Percentiles rank a stretch among this genome's conserved stretches.
phyloP scores from a whole-genome alignment of 768 basidiomycete species.

The Sarcodon aspratus region DNA sequence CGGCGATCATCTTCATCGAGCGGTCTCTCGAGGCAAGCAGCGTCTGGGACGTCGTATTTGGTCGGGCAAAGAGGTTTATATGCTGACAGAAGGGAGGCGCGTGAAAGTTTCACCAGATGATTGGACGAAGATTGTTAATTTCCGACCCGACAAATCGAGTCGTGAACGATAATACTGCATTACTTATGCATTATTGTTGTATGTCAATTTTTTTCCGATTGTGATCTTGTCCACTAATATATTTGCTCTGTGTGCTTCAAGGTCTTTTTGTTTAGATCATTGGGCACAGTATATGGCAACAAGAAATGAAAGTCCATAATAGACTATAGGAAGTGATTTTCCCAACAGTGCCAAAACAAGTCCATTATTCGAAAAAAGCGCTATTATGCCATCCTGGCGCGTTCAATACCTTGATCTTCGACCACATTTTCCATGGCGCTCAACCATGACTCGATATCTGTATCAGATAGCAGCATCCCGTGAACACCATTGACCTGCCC shows the following conservation, averaged over 20 bases:
- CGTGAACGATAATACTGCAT: too few relatives aligned
- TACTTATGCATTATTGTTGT: too few relatives aligned
- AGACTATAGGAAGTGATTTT: too few relatives aligned
- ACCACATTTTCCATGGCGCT: slow-evolving; percentile 78
- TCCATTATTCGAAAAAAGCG: too few relatives aligned
- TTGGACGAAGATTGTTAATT: slow-evolving; percentile 45
- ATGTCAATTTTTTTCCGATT: too few relatives aligned
- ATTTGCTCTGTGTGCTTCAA: too few relatives aligned
- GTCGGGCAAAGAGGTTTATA: slow-evolving; percentile 43
- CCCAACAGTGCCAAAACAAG: too few relatives aligned
- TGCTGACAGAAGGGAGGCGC: slow-evolving; percentile 23
- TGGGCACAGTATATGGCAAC: too few relatives aligned
- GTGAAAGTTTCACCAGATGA: slow-evolving; percentile 25
- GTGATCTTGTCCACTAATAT: too few relatives aligned
- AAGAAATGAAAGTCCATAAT: too few relatives aligned
- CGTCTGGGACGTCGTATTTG: slow-evolving; percentile 71
- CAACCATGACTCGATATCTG: slow-evolving; percentile 62
- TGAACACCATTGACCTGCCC: background rate
- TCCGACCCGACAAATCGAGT: slow-evolving; percentile 7
- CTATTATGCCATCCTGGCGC: slow-evolving; percentile 28
- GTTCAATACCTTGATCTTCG: slow-evolving; percentile 39
- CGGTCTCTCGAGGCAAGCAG: slow-evolving; percentile 57
- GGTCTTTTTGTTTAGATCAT: too few relatives aligned
- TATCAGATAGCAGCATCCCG: slow-evolving; percentile 15
- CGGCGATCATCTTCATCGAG: slow-evolving; percentile 34